Base-by-base conservation (phyloP, 441 rosid genomes). In the Breynia disticha region DNA sequence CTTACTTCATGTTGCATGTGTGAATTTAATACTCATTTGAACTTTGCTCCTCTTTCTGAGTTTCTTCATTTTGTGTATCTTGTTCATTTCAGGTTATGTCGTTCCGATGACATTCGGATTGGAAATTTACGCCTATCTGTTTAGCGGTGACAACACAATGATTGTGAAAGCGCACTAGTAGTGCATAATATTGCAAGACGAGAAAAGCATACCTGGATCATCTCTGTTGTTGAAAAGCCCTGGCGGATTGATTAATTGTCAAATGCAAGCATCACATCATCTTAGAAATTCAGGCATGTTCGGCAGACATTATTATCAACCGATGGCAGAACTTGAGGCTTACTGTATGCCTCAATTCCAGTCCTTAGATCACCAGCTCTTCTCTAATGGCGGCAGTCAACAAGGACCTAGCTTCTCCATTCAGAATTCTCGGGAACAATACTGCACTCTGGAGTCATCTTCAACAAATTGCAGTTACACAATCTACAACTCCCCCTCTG, bases 361-460 rank as follows among this genome's bases (percentile, higher is more conserved):
- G n/a, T 3, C 44, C 44, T 41, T 41, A 15, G 44, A 41, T 9
- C 44, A 15, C 44, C 44, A 22, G 49, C 50, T 64, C 39, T 47
- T 46, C 66, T 63, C 54, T 67, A 57, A 28, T 63, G 67, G 65
- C 20, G 41, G 66, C 52, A 55, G 61, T 55, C 67, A 28, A 28
- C 35, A 56, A 18, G 72, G 67, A 59, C 49, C 59, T 38, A 56
- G 57, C 50, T 67, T 72, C 59, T 58, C 74, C 47, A 38, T 67
- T 65, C 65, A 60, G 59, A 72, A 68, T 67, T 62, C 79, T 20
- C 55, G 17, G 21, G 82, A 72, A 43, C 72, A 60, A 24, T 82
- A 67, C 61, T 79, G 94, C 72, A 75, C 79, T 15, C 74, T 72
- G 24, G 95, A 86, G 73, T 83, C 84, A 56, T 80, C 82, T 61